Evolutionary conservation across 1,284 basidiomycete species (phyloP), one percentile per base, ranked within the genome.

Genomic region (Ustilago trichophora): DNA sequence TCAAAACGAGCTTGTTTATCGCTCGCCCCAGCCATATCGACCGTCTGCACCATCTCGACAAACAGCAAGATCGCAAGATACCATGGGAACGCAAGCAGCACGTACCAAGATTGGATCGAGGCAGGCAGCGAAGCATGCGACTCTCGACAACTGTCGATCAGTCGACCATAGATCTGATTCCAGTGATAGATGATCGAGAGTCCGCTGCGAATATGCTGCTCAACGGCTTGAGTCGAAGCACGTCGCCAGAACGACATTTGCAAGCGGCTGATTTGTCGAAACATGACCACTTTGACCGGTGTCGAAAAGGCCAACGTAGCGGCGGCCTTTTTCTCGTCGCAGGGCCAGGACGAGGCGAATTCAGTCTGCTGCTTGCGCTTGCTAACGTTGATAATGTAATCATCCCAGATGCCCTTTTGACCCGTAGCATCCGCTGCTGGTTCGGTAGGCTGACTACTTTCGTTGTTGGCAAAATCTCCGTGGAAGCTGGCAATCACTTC

Each of bases 371-470:
- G 46, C 27, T 56, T 52, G 26, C 34, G 27, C 18, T 52, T 43
- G 36, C 64, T 67, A 45, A 53, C 56, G 4, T 53, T 53, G 0
- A 53, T 57, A n/a, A 67, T 67, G 0, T 60, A 52, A 12, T 67
- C 64, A 46, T 67, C 57, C 56, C 56, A 67, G 37, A 67, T 67
- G n/a, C 46, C 53, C 18, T 37, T n/a, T n/a, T n/a, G n/a, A n/a
- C n/a, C n/a, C n/a, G n/a, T n/a, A n/a, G n/a, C n/a, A n/a, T n/a
- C n/a, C n/a, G n/a, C n/a, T n/a, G n/a, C n/a, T n/a, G n/a, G n/a
- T n/a, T n/a, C n/a, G n/a, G n/a, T n/a, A n/a, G n/a, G n/a, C n/a
- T n/a, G n/a, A n/a, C n/a, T n/a, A n/a, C n/a, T n/a, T n/a, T n/a
- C n/a, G n/a, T n/a, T n/a, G n/a, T n/a, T n/a, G n/a, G n/a, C n/a